Percentiles rank a stretch among this genome's conserved stretches.
Evolutionary conservation across 345 rosid genomes (phyloP).

Genomic region (Lepidium aucheri): DNA sequence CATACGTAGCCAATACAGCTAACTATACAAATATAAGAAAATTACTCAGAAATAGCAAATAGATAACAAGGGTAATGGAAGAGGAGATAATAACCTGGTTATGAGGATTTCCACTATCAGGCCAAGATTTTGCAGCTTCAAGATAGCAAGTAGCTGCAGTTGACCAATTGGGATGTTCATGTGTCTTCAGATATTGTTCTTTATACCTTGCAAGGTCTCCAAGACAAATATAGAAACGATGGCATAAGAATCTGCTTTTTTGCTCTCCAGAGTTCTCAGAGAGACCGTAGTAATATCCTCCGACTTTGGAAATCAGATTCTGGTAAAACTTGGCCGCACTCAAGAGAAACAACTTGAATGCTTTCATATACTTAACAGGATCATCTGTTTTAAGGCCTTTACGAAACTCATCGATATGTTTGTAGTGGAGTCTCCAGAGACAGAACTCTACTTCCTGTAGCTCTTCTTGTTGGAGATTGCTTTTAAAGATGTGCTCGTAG

Average conservation of each 20-base stretch:
- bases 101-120: conserved; percentile 85
- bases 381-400: conserved; percentile 40
- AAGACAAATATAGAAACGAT: conserved; percentile 80
- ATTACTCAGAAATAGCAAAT: background rate
- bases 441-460: conserved; percentile 83
- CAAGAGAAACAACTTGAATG: conserved; percentile 52
- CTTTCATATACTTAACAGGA: conserved; percentile 31
- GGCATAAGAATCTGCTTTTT: conserved; percentile 58
- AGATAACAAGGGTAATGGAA: background rate
- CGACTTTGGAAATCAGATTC: conserved; percentile 38
- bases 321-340: conserved; percentile 57
- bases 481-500: conserved; percentile 51
- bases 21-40: conserved; percentile 32
- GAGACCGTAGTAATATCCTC: conserved; percentile 30
- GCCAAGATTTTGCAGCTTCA: conserved; percentile 73
- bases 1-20: conserved; percentile 82
- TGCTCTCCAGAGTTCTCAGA: conserved; percentile 34
- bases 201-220: conserved; percentile 90
- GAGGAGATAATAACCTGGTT: conserved; percentile 48
- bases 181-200: conserved; percentile 50
- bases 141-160: conserved; percentile 63
- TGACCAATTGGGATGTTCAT: conserved; percentile 57
- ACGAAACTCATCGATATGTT: conserved; percentile 85
- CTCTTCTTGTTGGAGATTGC: conserved; percentile 39
- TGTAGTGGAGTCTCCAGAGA: conserved; percentile 84